Conservation (phyloP, 805 yeast species). For the Candida yuanshanica region DNA sequence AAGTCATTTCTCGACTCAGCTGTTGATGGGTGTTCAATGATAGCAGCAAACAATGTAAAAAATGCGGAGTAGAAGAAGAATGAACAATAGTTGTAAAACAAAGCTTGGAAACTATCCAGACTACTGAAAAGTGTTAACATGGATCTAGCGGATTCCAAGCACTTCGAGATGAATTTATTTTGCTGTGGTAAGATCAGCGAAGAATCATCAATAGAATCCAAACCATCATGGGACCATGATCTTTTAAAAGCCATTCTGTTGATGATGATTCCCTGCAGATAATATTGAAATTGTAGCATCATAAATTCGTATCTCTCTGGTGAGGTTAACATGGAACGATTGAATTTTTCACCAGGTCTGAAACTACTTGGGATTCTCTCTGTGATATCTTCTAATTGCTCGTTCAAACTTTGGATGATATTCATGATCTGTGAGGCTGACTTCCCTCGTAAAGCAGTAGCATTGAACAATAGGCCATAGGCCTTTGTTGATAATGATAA, state of each 20-base stretch:
- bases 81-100: constrained; percentile 10
- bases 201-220: constrained; percentile 4
- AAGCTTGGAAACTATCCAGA: constrained; percentile 4
- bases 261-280: constrained; percentile 15
- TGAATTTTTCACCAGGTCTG: constrained; percentile 12
- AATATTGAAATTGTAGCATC: constrained; percentile 17
- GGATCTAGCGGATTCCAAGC: constrained; percentile 18
- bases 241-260: constrained; percentile 24
- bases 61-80: constrained; percentile 22
- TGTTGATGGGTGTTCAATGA: constrained; percentile 18
- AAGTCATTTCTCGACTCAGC: constrained; percentile 12
- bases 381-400: constrained; percentile 11
- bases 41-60: constrained; percentile 20
- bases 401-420: constrained; percentile 14
- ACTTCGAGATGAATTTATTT: constrained; percentile 12
- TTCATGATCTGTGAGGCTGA: constrained; percentile 12
- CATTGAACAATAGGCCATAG: constrained; percentile 17
- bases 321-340: not conserved
- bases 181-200: constrained; percentile 11
- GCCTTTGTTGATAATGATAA: constrained; percentile 11
- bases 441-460: constrained; percentile 14
- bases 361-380: constrained; percentile 8
- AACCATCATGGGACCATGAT: constrained; percentile 20
- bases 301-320: constrained; percentile 6
- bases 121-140: constrained; percentile 8